phyloP scores from a whole-genome alignment of 2,329 filamentous ascomycete genomes.

The Penicillium occitanis region DNA sequence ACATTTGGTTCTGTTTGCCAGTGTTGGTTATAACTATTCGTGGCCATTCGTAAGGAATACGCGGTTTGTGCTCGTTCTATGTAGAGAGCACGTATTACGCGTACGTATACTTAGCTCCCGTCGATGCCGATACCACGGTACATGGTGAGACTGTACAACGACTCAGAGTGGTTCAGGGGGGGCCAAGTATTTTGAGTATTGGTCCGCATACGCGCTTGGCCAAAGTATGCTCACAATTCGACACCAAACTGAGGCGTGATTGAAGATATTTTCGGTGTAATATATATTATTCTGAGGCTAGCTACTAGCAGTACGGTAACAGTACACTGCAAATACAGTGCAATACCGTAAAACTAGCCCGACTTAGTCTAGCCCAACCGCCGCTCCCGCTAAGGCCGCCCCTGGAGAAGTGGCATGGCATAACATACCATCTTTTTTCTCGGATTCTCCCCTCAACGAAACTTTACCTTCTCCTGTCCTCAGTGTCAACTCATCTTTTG shows the following conservation, averaged over 20 bases:
- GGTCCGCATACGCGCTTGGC: not conserved
- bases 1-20: not conserved
- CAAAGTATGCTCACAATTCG: not conserved
- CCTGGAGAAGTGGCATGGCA: not conserved
- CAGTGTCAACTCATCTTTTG: not conserved
- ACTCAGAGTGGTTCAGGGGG: not conserved
- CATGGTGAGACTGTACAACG: not conserved
- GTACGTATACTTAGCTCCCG: not conserved
- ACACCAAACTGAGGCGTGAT: not conserved
- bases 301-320: not conserved
- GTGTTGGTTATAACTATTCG: not conserved
- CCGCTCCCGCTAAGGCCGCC: not conserved
- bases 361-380: not conserved
- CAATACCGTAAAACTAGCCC: not conserved
- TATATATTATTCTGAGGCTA: not conserved
- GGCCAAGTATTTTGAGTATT: not conserved
- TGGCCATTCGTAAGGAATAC: not conserved
- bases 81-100: not conserved
- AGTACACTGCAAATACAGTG: not conserved
- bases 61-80: not conserved
- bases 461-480: not conserved
- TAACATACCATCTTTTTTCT: conserved; percentile 4
- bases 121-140: not conserved
- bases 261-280: not conserved
- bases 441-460: not conserved